Base-by-base conservation (phyloP, 208 protist genomes). In the Acanthamoeba polyphaga region DNA sequence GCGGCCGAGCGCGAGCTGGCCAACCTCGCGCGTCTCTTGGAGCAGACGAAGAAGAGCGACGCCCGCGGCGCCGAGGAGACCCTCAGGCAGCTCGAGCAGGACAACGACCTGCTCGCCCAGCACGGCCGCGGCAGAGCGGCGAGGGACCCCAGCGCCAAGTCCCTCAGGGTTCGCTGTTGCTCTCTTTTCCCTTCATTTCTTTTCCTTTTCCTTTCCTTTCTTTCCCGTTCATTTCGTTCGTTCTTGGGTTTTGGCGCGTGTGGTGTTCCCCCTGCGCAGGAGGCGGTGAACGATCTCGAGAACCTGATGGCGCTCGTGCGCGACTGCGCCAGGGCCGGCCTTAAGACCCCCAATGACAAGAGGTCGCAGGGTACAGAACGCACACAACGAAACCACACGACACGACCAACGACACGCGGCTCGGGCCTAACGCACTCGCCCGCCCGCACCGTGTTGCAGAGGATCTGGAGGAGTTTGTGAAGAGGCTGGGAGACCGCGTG, bases 231-330 rank as follows among this genome's bases (percentile, higher is more conserved):
- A 66, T 29, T 66, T 66, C 7, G 0, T 24, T 13, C 22, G 10
- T 66, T 66, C 15, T 17, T 17, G 51, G 15, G 9, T 17, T 55
- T 10, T 55, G 9, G 1, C 51, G 51, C 51, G 51, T 17, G 51
- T 55, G 9, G 51, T 17, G 15, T 55, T 10, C 68, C 0, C 13
- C 12, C n/a, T n/a, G 22, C 80, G n/a, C 32, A 90, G 84, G 84
- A 90, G 74, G 84, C 84, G 55, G 60, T 90, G 55, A 68, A 66
- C 38, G 84, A 90, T 24, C 29, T 90, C 29, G 84, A 90, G 53
- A 66, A 90, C 17, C 32, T 90, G 60, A 43, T 90, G 43, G 55
- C 34, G 22, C 34, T 68, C 29, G 51, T 90, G 17, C n/a, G 38
- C 51, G 84, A 90, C 4, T 53, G 17, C 32, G 6, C 84, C 17